Base-by-base conservation (phyloP, 2,329 filamentous ascomycete species). In the Clonostachys chloroleuca region DNA sequence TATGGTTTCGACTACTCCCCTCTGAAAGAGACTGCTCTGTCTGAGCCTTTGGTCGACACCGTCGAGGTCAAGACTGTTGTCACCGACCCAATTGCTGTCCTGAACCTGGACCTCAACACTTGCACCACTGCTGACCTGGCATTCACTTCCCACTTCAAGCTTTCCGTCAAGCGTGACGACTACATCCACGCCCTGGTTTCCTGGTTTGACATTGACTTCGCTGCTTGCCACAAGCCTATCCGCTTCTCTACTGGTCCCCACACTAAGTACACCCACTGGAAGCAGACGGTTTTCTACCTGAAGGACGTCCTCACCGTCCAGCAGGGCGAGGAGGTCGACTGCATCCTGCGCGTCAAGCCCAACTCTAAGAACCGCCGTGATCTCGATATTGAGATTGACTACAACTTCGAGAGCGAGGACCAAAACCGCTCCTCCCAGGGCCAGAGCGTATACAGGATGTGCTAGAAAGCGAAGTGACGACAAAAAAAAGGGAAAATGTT, bases 181-280 rank as follows among this genome's bases (percentile, higher is more conserved):
- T 97, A 95, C 71, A 80, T 97, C 62, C 94, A 99, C 70, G 94
- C 94, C 48, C 75, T 99, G 48, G 95, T 99, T 57, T 88, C 92
- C 12, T 99, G 94, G 94, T 99, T 99, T 74, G 94, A 99, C 66
- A 97, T 99, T 59, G 92, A 97, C 63, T 99, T 99, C 73, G 88
- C 89, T 45, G 92, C 91, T 50, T 97, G 94, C 81, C 94, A 99
- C 81, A 97, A 97, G 81, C 89, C 91, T 34, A 91, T 99, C 64
- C 83, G 86, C 63, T 99, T 99, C 80, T 95, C 89, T 46, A 99
- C 94, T 16, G 94, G 94, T 18, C 94, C 94, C 30, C 94, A 97
- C 73, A 95, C 92, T 59, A 97, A 96, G 75, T 97, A 97, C 75
- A 99, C 94, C 16, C 94, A 99, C 80, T 99, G 94, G 94, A 99